Percentiles rank a stretch among this genome's conserved stretches.
These are phyloP conservation scores for Alternaria atra DNA, from an alignment of 2,329 filamentous ascomycete species.

Conservation along the genomic window DNA sequence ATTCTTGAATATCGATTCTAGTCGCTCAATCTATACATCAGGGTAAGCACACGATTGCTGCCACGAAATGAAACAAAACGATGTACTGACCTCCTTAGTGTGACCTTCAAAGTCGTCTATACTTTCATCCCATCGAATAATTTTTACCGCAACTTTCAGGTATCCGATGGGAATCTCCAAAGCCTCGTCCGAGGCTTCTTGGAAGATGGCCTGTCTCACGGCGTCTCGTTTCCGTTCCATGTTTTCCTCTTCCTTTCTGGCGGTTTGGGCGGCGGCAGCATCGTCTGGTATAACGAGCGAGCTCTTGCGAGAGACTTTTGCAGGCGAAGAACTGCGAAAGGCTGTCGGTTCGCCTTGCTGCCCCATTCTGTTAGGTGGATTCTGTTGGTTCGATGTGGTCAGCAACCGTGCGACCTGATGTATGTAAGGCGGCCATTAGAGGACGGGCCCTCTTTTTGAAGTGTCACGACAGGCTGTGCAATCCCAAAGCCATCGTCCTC, in stretches of 20 bases:
- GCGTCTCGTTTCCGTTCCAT: neutral
- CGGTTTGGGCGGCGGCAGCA: neutral
- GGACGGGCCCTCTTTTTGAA: neutral
- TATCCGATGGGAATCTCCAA: constrained; percentile 29
- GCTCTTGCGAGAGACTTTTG: neutral
- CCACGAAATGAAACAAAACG: neutral
- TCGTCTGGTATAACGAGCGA: neutral
- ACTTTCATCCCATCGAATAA: constrained; percentile 38
- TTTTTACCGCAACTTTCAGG: constrained; percentile 35
- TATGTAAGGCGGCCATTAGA: neutral
- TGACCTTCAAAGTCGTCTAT: constrained; percentile 33
- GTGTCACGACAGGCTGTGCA: neutral
- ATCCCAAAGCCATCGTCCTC: neutral
- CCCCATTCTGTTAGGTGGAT: neutral
- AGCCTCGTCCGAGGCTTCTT: neutral
- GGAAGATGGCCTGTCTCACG: neutral
- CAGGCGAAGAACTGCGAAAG: neutral
- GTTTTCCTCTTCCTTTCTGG: neutral
- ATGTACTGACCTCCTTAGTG: constrained; percentile 20
- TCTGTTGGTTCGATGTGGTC: neutral
- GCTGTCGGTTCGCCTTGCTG: neutral
- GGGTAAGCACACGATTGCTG: neutral
- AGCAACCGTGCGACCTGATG: neutral
- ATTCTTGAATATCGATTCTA: constrained; percentile 15
- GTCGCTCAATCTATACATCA: constrained; percentile 8